Evolutionary conservation across 2,329 filamentous ascomycete species (phyloP).

Genomic region (Dothiorella sarmentorum): DNA sequence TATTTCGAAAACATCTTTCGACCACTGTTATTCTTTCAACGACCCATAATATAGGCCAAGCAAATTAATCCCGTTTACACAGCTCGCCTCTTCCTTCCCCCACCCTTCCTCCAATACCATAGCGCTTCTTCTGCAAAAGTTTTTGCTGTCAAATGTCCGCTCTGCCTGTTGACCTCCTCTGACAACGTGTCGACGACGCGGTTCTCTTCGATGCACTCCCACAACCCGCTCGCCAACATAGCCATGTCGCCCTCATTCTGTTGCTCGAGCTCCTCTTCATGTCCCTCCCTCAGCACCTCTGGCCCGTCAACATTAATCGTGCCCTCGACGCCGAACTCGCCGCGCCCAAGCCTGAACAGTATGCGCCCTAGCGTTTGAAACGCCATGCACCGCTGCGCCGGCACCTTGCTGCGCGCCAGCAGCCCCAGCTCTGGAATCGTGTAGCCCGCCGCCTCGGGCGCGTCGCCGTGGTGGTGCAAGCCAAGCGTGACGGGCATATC

Average conservation of each 20-base stretch:
- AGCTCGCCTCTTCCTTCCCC: constrained; percentile 58
- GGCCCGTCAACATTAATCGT: constrained; percentile 40
- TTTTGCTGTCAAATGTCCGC: constrained; percentile 72
- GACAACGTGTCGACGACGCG: constrained; percentile 72
- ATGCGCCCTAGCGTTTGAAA: constrained; percentile 88
- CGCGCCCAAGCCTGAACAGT: constrained; percentile 75
- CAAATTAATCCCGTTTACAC: constrained; percentile 25
- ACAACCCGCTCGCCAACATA: constrained; percentile 69
- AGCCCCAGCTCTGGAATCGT: constrained; percentile 82
- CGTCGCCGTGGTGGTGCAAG: constrained; percentile 88
- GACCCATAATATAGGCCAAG: too few relatives aligned
- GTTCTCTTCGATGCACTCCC: constrained; percentile 73
- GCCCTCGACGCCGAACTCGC: constrained; percentile 60
- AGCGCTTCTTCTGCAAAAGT: constrained; percentile 85
- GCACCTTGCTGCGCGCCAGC: constrained; percentile 74
- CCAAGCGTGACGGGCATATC: constrained; percentile 73
- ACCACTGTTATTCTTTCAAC: too few relatives aligned
- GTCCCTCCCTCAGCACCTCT: constrained; percentile 40
- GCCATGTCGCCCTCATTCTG: constrained; percentile 43
- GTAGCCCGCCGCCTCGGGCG: constrained; percentile 91
- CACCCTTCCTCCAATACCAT: constrained; percentile 78
- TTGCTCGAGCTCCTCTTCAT: constrained; percentile 43
- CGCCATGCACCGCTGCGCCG: constrained; percentile 84
- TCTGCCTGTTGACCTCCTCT: constrained; percentile 66
- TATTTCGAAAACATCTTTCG: too few relatives aligned